These are phyloP conservation scores for Fusarium mexicanum DNA, from an alignment of 2,329 filamentous ascomycete genomes.

Conservation along the genomic window DNA sequence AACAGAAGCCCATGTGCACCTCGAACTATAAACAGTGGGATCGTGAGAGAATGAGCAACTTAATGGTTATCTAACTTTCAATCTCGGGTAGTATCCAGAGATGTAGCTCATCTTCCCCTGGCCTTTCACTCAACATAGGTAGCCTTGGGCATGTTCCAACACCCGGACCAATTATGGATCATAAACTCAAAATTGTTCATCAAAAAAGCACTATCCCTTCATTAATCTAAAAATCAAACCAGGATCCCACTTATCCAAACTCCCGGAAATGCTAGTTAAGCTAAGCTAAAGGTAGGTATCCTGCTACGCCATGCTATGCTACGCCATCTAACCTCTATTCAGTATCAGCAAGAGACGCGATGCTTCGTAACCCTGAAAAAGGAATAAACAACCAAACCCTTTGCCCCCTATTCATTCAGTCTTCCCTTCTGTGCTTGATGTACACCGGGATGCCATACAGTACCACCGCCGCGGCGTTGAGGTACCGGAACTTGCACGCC, in stretches of 20 bases:
- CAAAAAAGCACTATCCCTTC: constrained; percentile 12
- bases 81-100: not conserved
- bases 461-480: constrained; percentile 93
- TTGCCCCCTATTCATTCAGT: constrained; percentile 29
- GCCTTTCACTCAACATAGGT: not conserved
- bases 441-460: constrained; percentile 97
- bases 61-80: not conserved
- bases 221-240: constrained; percentile 19
- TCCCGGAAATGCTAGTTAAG: constrained; percentile 24
- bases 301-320: constrained; percentile 15
- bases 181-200: not conserved
- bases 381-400: constrained; percentile 5
- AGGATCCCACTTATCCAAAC: constrained; percentile 28
- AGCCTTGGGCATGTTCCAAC: not conserved
- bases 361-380: constrained; percentile 6
- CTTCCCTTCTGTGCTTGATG: constrained; percentile 56
- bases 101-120: not conserved
- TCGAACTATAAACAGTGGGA: constrained; percentile 2
- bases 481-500: constrained; percentile 86
- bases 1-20: not conserved
- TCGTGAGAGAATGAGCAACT: not conserved
- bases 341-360: not conserved
- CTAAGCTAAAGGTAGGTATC: not conserved
- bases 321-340: constrained; percentile 10
- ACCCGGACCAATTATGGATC: not conserved